Evolutionary conservation across 169 alveolate genomes (phyloP), one percentile per base, ranked within the genome.

Genomic region (Cryptosporidium bovis): DNA sequence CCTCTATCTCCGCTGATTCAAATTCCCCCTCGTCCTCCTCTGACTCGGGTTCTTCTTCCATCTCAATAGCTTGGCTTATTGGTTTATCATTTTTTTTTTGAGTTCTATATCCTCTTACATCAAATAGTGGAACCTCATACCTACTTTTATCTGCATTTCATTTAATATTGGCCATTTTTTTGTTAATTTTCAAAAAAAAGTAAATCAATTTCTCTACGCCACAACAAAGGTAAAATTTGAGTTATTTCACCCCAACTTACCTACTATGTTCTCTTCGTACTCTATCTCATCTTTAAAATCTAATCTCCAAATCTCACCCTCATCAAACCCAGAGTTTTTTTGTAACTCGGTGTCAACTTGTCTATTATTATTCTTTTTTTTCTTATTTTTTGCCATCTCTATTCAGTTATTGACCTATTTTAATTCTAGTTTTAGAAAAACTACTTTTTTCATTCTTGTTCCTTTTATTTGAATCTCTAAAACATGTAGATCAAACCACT

Each of bases 291-390:
- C 65, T 36, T 31, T 60, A 36, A 77, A 60, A 56, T 77, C 77
- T n/a, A 69, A 36, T 51, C 83, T 69, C 87, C 87, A 77, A 40
- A 77, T 56, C 51, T 77, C 87, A 1, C 87, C 87, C 40, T 77
- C 87, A 29, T 77, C 87, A 77, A 36, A 77, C 40, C 69, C 87
- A 3, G 71, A 53, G 64, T 77, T 77, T 60, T 46, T 77, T 6
- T 34, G 66, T n/a, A 36, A 60, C 20, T 69, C 67, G 29, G 31
- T 51, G 29, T 53, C 51, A 51, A 50, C 33, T 10, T 20, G 31
- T 29, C 15, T 34, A 16, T 51, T n/a, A 2, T 69, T 69, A 5
- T 51, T 68, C 51, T 56, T 56, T 16, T 51, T 69, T 24, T 27
- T 27, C 13, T 27, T 56, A 36, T 53, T 69, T 18, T 69, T 53